phyloP scores from a whole-genome alignment of 2,329 filamentous ascomycete species.

The Phoma sp. region DNA sequence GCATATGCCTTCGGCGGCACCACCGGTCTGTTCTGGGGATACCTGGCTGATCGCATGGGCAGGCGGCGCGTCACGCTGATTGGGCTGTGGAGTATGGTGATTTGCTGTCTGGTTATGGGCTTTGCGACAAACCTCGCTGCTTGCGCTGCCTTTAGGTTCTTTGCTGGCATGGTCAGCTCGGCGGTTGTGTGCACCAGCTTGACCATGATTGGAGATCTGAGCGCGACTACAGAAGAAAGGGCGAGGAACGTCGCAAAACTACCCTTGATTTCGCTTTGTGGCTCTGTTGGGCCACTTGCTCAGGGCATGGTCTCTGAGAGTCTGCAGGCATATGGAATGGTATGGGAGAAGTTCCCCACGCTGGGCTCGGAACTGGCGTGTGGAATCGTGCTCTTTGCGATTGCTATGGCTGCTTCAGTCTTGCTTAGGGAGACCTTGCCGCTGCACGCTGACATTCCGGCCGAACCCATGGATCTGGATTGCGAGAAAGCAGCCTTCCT shows the following conservation, averaged over 20 bases:
- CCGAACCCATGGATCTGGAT: conserved; percentile 42
- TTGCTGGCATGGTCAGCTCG: conserved; percentile 55
- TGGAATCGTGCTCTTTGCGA: conserved; percentile 50
- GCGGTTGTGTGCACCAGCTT: conserved; percentile 55
- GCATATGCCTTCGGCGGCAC: conserved; percentile 57
- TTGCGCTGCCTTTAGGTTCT: conserved; percentile 54
- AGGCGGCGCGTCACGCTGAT: conserved; percentile 54
- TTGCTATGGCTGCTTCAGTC: conserved; percentile 50
- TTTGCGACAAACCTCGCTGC: conserved; percentile 54
- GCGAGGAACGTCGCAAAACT: conserved; percentile 53
- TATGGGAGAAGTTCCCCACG: conserved; percentile 54
- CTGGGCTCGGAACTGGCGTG: conserved; percentile 56
- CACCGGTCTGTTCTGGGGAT: conserved; percentile 56
- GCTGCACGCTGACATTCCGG: conserved; percentile 28
- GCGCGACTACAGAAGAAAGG: conserved; percentile 45
- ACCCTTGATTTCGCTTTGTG: conserved; percentile 55
- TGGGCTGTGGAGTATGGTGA: conserved; percentile 53
- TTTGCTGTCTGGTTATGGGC: conserved; percentile 57
- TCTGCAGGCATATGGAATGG: conserved; percentile 50
- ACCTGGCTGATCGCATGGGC: conserved; percentile 53
- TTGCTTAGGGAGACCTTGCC: conserved; percentile 53
- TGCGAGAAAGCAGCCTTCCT: conserved; percentile 59
- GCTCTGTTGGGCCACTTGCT: conserved; percentile 55
- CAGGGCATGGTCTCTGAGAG: conserved; percentile 53
- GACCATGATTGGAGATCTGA: conserved; percentile 58